A percentile compares a stretch with the other conserved stretches of the same genome.
phyloP scores from a whole-genome alignment of 108 stramenopile genomes.

The Skeletonema grethae region DNA sequence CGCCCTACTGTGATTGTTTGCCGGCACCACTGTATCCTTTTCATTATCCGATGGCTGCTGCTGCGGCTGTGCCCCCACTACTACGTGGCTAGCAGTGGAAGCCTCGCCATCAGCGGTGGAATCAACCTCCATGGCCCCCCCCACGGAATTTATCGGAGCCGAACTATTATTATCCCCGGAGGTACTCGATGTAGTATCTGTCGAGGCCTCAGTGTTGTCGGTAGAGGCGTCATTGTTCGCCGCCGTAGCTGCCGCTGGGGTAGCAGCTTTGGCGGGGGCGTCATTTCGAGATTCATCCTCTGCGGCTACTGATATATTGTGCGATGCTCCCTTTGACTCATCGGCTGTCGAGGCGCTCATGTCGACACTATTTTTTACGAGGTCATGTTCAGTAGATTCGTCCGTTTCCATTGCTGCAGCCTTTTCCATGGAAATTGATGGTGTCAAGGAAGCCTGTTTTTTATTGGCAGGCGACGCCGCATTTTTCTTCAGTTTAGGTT shows the following conservation, averaged over 20 bases:
- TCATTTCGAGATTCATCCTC: neutral
- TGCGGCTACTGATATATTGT: neutral
- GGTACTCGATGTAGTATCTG: neutral
- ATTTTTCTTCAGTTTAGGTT: neutral
- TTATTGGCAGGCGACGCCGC: slow-evolving; percentile 1
- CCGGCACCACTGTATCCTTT: neutral
- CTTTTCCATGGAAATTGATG: neutral
- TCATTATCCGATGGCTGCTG: too few species aligned
- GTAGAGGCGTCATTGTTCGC: slow-evolving; percentile 4
- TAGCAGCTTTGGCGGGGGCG: neutral
- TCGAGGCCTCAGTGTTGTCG: neutral
- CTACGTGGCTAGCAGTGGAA: neutral
- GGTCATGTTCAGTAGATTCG: neutral
- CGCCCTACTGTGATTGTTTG: neutral
- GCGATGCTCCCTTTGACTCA: neutral
- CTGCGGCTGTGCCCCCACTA: neutral
- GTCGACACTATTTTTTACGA: neutral
- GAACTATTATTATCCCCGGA: neutral
- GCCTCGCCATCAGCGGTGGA: too few species aligned
- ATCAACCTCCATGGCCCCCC: neutral
- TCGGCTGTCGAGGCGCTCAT: neutral
- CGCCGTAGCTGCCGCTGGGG: neutral
- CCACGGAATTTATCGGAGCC: neutral
- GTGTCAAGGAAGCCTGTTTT: neutral
- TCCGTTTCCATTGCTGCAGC: neutral